Base-by-base conservation (phyloP, 345 rosid genomes). In the Orychophragmus violaceus region DNA sequence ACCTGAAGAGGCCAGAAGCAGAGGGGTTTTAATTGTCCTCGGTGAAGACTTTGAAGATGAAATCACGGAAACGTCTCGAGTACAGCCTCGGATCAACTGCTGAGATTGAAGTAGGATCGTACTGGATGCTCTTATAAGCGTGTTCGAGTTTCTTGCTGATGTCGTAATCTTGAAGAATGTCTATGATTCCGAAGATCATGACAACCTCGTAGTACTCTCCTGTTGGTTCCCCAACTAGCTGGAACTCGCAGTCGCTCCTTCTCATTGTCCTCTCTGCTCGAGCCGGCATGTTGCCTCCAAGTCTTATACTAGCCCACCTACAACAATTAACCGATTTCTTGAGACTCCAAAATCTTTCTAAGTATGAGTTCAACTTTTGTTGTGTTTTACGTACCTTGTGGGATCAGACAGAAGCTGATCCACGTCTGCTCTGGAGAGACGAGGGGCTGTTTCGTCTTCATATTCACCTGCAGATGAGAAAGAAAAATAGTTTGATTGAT, bases 81-180 rank as follows among this genome's bases (percentile, higher is more conserved):
- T 92, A 89, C 46, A 87, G 89, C 74, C 80, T 84, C 1, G 96
- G 98, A 78, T 92, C 96, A 16, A 89, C 96, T 0, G 96, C 95
- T 13, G 98, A 92, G 32, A 92, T 92, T 1, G 93, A 89, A 37
- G 89, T 87, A n/a, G 98, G 95, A 58, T 92, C 98, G 36, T 89
- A 89, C 9, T 92, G 96, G 69, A 89, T 77, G 42, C 96, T 89
- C 72, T 92, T 89, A 55, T 92, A 92, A 0, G 98, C 98, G 45
- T 92, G 98, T 76, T 92, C 98, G 0, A 87, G 85, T 75, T 89
- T 92, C 83, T 92, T 92, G 85, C 89, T 87, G 25, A 89, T 92
- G 62, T 92, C 98, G 44, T 89, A 92, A 70, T 92, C 98, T 71
- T 89, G 98, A 73, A 87, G 95, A 18, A 89, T 87, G 84, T 92